phyloP scores from a whole-genome alignment of 345 rosid species.

The Dimocarpus longan region DNA sequence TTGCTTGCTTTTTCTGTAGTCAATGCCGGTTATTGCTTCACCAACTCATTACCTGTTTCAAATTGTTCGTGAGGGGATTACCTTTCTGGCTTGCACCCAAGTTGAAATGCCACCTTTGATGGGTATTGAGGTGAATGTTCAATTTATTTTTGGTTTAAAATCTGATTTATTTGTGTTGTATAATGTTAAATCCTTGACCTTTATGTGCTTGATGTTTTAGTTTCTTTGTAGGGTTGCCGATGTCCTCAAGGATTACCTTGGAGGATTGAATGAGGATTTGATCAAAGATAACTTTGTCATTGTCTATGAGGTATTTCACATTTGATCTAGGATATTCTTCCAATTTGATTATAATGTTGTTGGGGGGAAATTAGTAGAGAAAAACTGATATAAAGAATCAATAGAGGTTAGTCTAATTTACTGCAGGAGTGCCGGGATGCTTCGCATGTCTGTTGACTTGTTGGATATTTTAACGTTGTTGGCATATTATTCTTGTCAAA shows the following conservation, averaged over 20 bases:
- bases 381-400: not conserved
- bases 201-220: conserved; percentile 45
- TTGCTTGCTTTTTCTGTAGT: conserved; percentile 38
- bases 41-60: conserved; percentile 95
- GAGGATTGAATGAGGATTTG: conserved; percentile 90
- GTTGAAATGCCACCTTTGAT: conserved; percentile 98
- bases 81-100: conserved; percentile 92
- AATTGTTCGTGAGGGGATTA: conserved; percentile 82
- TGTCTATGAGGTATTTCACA: conserved; percentile 81
- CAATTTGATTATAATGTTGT: not conserved
- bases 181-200: conserved; percentile 13
- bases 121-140: conserved; percentile 78
- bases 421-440: not conserved
- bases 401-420: not conserved
- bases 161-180: conserved; percentile 12
- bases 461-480: not conserved
- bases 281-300: conserved; percentile 93
- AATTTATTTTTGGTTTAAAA: conserved; percentile 4
- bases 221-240: conserved; percentile 93
- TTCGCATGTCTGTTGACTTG: not conserved
- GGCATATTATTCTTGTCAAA: not conserved
- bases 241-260: conserved; percentile 86
- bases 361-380: not conserved
- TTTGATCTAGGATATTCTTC: not conserved
- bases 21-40: conserved; percentile 85